These are phyloP conservation scores for Pholiota conissans DNA, from an alignment of 768 basidiomycete species.

Conservation along the genomic window DNA sequence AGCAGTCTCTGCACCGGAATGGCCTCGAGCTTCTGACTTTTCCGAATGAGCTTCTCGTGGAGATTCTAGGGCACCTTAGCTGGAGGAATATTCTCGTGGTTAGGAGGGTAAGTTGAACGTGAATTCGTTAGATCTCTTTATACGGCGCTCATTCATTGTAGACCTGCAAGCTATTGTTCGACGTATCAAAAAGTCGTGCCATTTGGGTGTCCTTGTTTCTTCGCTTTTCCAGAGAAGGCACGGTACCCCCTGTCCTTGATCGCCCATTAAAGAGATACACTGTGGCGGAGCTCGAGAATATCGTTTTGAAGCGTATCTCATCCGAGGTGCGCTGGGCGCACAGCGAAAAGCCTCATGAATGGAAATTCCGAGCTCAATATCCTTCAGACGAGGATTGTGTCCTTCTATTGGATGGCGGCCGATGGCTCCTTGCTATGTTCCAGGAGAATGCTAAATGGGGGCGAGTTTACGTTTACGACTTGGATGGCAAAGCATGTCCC, in stretches of 20 bases:
- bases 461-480: not conserved
- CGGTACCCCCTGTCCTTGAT: not conserved
- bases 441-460: too few species aligned
- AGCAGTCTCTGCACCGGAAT: too few species aligned
- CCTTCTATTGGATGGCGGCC: not conserved
- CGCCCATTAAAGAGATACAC: not conserved
- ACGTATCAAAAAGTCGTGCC: not conserved
- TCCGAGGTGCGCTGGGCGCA: not conserved
- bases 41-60: not conserved
- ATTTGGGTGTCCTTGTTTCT: not conserved
- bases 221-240: not conserved
- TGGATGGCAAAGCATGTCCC: not conserved
- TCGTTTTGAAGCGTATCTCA: not conserved
- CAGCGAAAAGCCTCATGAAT: not conserved
- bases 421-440: not conserved
- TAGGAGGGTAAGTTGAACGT: not conserved
- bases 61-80: not conserved
- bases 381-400: not conserved
- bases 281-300: not conserved
- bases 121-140: not conserved
- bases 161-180: not conserved
- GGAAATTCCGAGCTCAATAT: not conserved
- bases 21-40: too few species aligned
- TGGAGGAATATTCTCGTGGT: not conserved
- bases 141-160: not conserved